Evolutionary conservation across 176 grass and related monocot species (phyloP).

Genomic region (Olyra latifolia): DNA sequence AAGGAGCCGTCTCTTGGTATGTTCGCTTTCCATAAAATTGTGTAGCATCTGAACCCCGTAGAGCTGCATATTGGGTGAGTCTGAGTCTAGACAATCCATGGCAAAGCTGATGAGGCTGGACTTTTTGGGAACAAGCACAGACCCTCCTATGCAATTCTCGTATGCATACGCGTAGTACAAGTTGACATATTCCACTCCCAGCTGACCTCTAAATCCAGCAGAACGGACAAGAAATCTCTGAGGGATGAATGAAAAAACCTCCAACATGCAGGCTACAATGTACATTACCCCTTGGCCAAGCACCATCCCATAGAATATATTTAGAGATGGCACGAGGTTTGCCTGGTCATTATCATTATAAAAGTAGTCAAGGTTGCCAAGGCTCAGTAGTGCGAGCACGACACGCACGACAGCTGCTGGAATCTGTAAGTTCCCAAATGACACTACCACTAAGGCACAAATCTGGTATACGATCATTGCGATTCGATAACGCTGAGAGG

Average conservation of each 20-base stretch:
- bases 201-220: neutral
- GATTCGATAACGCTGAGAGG: neutral
- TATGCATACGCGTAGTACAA: conserved; percentile 20
- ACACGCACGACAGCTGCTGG: neutral
- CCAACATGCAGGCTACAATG: neutral
- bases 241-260: conserved; percentile 9
- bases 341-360: neutral
- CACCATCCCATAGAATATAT: conserved; percentile 7
- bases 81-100: neutral
- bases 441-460: neutral
- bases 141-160: neutral
- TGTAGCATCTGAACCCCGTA: neutral
- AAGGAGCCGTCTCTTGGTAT: neutral
- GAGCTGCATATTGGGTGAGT: neutral
- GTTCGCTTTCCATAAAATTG: neutral
- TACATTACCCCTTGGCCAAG: conserved; percentile 24
- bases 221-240: neutral
- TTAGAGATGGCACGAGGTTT: neutral
- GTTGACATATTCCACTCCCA: conserved; percentile 5
- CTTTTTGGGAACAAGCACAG: neutral
- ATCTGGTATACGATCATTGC: rapidly evolving
- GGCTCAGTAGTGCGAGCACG: neutral
- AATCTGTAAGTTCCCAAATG: neutral
- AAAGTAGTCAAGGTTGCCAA: neutral
- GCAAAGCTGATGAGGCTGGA: conserved; percentile 6